Base-by-base conservation (phyloP, 2,329 filamentous ascomycete genomes). In the Arthroderma sp. region DNA sequence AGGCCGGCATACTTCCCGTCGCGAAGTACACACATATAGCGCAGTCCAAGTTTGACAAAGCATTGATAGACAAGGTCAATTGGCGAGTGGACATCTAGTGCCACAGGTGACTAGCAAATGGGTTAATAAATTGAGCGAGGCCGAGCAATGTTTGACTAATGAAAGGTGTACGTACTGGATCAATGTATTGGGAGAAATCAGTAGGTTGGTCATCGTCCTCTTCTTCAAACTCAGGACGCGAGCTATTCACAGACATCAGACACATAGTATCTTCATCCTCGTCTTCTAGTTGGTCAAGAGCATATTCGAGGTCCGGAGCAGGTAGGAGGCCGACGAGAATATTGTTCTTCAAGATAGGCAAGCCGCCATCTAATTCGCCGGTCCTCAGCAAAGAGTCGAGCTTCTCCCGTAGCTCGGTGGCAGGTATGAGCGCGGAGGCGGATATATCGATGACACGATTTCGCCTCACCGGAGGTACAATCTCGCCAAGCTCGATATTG, bases 11-110 rank as follows among this genome's bases (percentile, higher is more conserved):
- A 98, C 49, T 78, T 78, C 27, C 91, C 91, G 52, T 94, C 80
- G 45, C 76, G 77, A 28, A 91, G 68, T 4, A 95, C 87, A 60
- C 91, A 96, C 41, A 98, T 82, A 63, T 94, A 96, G 50, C 91
- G 74, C 52, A 98, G 65, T 1, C 91, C 91, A 6, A 98, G 71
- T 65, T 98, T 98, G 42, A 86, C 84, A 61, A 96, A 98, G 57
- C 87, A 89, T 60, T 98, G 91, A 56, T 94, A 95, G 3, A 95
- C 91, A 34, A 98, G 68, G 59, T 96, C 88, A 77, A 96, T 88
- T 0, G 91, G 86, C 0, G 83, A 91, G 53, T 81, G 78, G 29
- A 94, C 83, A 57, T 98, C 91, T 27, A 98, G 70, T 8, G 88
- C 77, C 9, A 98, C 76, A 0, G 91, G 91, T 2, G 89, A 83